A percentile compares a stretch with the other conserved stretches of the same genome.
phyloP scores from a whole-genome alignment of 176 grass and related monocot genomes.

The Oryza meyeriana region DNA sequence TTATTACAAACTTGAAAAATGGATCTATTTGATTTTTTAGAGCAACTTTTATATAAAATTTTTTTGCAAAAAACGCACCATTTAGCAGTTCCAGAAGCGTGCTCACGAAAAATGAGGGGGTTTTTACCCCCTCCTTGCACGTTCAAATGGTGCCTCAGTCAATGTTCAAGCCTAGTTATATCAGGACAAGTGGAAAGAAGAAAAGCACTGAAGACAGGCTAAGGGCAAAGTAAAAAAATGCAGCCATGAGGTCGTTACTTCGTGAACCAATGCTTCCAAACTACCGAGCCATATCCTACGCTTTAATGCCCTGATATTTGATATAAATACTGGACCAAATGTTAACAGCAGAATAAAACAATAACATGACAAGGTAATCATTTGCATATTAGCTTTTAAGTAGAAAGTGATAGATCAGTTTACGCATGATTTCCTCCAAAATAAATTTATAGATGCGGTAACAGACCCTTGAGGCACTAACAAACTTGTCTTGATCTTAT shows the following conservation, averaged over 20 bases:
- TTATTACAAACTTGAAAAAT: too few relatives aligned
- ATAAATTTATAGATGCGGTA: not conserved
- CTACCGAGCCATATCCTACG: slow-evolving; percentile 5
- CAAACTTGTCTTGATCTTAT: not conserved
- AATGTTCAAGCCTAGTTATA: not conserved
- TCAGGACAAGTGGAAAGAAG: not conserved
- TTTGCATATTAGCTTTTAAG: slow-evolving; percentile 4
- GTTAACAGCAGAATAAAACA: not conserved
- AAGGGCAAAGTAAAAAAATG: not conserved
- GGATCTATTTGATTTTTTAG: too few relatives aligned
- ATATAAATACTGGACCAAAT: not conserved
- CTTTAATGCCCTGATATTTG: not conserved
- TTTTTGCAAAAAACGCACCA: too few relatives aligned
- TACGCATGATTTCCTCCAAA: not conserved
- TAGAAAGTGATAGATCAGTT: not conserved
- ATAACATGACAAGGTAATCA: not conserved
- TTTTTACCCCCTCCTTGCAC: too few relatives aligned
- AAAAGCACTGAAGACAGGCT: not conserved
- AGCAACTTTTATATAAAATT: too few relatives aligned
- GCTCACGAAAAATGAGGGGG: too few relatives aligned
- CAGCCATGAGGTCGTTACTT: not conserved
- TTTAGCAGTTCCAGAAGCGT: too few relatives aligned
- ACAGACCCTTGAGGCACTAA: not conserved
- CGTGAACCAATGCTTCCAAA: not conserved
- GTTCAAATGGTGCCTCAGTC: too few relatives aligned